Percentiles rank a stretch among this genome's conserved stretches.
phyloP scores from a whole-genome alignment of 208 protist species.

The Acanthamoeba royreba region DNA sequence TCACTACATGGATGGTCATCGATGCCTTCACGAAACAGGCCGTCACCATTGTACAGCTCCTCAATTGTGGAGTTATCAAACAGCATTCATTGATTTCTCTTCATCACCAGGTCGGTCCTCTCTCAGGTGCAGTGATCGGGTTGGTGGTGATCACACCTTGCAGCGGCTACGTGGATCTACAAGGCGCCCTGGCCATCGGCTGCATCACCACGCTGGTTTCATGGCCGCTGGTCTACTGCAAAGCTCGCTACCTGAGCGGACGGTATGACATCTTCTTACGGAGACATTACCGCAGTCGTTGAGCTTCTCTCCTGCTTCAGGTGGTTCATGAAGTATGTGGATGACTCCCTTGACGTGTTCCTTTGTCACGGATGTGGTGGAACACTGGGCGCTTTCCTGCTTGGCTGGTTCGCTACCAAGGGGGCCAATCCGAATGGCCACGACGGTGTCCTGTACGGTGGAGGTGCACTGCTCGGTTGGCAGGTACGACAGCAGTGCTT shows the following conservation, averaged over 20 bases:
- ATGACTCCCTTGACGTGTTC: conserved; percentile 36
- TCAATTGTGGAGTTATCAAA: too few species aligned
- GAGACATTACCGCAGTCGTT: too few species aligned
- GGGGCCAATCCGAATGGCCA: neutral
- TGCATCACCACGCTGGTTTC: neutral
- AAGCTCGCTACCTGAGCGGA: neutral
- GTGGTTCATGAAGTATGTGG: conserved; percentile 28
- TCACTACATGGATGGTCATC: neutral
- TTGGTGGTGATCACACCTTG: conserved; percentile 23
- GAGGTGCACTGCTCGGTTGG: conserved; percentile 32
- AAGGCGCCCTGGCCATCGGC: neutral
- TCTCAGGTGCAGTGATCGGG: neutral
- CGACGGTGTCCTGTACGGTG: conserved; percentile 13
- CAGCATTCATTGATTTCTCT: too few species aligned
- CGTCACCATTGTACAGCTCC: neutral
- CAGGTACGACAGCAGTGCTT: neutral
- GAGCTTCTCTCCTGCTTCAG: neutral
- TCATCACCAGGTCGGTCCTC: conserved; percentile 22
- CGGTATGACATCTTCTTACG: too few species aligned
- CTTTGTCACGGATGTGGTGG: neutral
- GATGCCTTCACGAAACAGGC: neutral
- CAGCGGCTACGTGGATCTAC: neutral
- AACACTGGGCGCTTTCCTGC: neutral
- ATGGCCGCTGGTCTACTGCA: neutral
- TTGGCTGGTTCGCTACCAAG: neutral